Base-by-base conservation (phyloP, 164 flowering plant genomes). In the Nymphaea thermarum region DNA sequence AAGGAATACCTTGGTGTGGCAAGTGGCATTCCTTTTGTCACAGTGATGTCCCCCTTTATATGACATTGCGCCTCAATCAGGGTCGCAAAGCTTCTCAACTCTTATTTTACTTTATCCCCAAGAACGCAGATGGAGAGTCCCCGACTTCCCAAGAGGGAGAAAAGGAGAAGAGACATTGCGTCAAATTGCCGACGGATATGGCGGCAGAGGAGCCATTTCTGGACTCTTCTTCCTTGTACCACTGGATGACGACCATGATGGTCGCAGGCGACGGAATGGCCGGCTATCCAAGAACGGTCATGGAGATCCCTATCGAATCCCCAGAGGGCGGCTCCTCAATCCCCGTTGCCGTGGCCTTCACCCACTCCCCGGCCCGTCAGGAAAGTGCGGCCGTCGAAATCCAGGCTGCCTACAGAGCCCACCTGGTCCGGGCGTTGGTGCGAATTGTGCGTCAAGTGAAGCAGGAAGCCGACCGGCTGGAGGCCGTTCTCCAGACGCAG, bases 341-440 rank as follows among this genome's bases (percentile, higher is more conserved):
- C 11, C 65, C 81, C 63, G 68, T 74, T 60, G 62, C 81, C 63
- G 64, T 70, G 73, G 78, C 75, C 18, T 70, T 70, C 51, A 70
- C 41, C 14, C 80, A 18, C 62, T 67, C 76, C 6, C 44, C 66
- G 8, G 60, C 67, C 57, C 42, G 67, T 62, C 66, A 44, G 43
- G 43, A 70, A 42, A 63, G 77, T 60, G 85, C 96, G 3, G 94
- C 90, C 43, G 65, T 74, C 63, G 85, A 79, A 76, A 88, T 90
- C 74, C 97, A 93, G 71, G 77, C 94, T 18, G 78, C 83, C 44
- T 91, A 84, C 84, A 81, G 94, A 41, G 74, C 86, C 18, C 83
- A 83, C 83, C 25, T 42, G 42, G 77, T 82, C 71, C 88, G 90
- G 10, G 18, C 67, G 41, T 86, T 86, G 11, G 73, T 80, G 62